Conservation (phyloP, 2,329 filamentous ascomycete species). For the Periconia sp. region DNA sequence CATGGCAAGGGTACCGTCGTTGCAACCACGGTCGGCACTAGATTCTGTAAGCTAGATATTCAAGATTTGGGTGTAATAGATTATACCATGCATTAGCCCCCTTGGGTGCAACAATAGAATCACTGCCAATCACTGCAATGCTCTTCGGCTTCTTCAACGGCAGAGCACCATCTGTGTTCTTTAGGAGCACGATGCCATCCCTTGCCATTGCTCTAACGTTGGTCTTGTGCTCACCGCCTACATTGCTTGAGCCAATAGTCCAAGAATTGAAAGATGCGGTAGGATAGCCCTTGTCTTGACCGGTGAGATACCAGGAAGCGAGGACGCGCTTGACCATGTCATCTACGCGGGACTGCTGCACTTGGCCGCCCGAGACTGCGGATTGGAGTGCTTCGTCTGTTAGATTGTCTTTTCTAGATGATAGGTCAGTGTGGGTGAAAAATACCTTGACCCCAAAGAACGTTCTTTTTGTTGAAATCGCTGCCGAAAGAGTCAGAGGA, state of each 20-base stretch:
- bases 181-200: conserved; percentile 57
- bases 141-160: conserved; percentile 73
- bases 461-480: conserved; percentile 45
- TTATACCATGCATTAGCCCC: conserved; percentile 77
- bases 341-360: conserved; percentile 47
- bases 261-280: conserved; percentile 54
- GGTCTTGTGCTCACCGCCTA: conserved; percentile 48
- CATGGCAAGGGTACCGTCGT: conserved; percentile 69
- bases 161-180: conserved; percentile 72
- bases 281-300: conserved; percentile 54
- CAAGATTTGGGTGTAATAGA: not conserved
- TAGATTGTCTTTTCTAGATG: conserved; percentile 8
- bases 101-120: conserved; percentile 74
- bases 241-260: conserved; percentile 47
- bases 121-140: conserved; percentile 72
- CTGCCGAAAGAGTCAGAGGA: conserved; percentile 14
- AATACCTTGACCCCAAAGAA: conserved; percentile 60
- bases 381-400: conserved; percentile 50
- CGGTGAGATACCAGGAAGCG: conserved; percentile 57
- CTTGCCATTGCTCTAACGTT: conserved; percentile 51
- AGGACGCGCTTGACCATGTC: conserved; percentile 54
- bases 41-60: not conserved
- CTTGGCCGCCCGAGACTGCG: conserved; percentile 58
- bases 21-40: conserved; percentile 65
- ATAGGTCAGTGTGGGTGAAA: not conserved